These are phyloP conservation scores for Microascus cirrosus DNA, from an alignment of 2,329 filamentous ascomycete species.

Conservation along the genomic window DNA sequence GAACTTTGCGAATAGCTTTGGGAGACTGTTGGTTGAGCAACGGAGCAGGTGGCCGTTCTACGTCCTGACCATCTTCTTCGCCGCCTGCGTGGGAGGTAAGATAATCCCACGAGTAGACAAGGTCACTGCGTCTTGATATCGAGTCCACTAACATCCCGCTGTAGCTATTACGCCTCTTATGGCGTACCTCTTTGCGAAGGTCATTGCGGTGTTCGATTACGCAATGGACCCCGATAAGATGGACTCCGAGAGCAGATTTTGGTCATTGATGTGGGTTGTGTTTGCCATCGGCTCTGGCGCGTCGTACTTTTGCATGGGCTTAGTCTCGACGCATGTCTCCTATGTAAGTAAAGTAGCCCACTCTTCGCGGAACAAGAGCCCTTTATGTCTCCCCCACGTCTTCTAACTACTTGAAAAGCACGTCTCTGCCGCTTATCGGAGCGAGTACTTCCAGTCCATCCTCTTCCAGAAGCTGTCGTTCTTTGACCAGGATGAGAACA, in stretches of 20 bases:
- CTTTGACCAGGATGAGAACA: slow-evolving; percentile 50
- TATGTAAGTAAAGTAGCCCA: slow-evolving; percentile 10
- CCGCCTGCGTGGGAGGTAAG: slow-evolving; percentile 15
- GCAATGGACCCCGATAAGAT: slow-evolving; percentile 16
- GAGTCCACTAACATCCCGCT: slow-evolving; percentile 12
- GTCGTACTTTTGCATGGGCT: slow-evolving; percentile 39
- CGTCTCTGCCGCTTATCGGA: slow-evolving; percentile 42
- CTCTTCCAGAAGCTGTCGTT: slow-evolving; percentile 47
- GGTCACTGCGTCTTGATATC: too few relatives aligned
- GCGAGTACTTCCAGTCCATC: slow-evolving; percentile 51
- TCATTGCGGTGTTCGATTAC: slow-evolving; percentile 38
- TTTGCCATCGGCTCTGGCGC: slow-evolving; percentile 41
- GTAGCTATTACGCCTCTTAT: slow-evolving; percentile 36
- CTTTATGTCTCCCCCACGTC: too few relatives aligned
- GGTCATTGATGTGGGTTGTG: slow-evolving; percentile 54
- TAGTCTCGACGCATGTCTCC: slow-evolving; percentile 32
- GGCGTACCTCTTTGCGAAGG: slow-evolving; percentile 42
- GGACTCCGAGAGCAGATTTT: slow-evolving; percentile 28
- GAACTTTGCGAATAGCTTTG: slow-evolving; percentile 41
- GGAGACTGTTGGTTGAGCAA: slow-evolving; percentile 46
- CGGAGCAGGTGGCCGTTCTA: slow-evolving; percentile 38
- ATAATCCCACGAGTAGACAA: background rate
- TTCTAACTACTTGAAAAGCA: slow-evolving; percentile 10
- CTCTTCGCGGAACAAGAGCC: background rate
- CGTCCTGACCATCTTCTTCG: slow-evolving; percentile 33